Evolutionary conservation across 1,284 basidiomycete species (phyloP).

Genomic region (Cutaneotrichosporon arboriforme): DNA sequence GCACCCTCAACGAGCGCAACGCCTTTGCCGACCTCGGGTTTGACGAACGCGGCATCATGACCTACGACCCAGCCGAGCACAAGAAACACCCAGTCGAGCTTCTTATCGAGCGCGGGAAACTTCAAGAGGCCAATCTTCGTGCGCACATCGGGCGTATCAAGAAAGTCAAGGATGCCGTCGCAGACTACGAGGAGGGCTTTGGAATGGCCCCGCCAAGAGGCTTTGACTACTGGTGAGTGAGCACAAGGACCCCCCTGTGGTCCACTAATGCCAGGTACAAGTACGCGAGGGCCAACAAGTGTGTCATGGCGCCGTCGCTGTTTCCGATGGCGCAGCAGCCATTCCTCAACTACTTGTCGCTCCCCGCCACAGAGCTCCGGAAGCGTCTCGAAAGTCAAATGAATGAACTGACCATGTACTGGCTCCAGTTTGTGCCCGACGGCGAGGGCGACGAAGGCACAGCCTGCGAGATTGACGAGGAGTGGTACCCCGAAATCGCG

Average conservation of each 20-base stretch:
- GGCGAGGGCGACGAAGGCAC: conserved; percentile 34
- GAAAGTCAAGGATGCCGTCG: conserved; percentile 28
- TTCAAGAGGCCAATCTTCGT: conserved; percentile 21
- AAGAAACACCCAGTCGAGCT: conserved; percentile 34
- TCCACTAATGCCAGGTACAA: conserved; percentile 40
- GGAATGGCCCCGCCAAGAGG: conserved; percentile 37
- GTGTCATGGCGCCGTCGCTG: conserved; percentile 25
- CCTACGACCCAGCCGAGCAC: conserved; percentile 8
- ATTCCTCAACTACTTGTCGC: conserved; percentile 32
- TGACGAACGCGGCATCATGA: conserved; percentile 16
- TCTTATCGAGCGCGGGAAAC: conserved; percentile 29
- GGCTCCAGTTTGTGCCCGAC: conserved; percentile 35
- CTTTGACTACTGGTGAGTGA: conserved; percentile 37
- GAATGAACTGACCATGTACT: conserved; percentile 19
- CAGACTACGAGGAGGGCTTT: conserved; percentile 32
- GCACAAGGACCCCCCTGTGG: no score
- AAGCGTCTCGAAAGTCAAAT: conserved; percentile 20
- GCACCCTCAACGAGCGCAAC: conserved; percentile 8
- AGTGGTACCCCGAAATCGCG: conserved; percentile 19
- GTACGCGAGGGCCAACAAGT: conserved; percentile 24
- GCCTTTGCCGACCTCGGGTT: conserved; percentile 11
- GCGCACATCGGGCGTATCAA: conserved; percentile 20
- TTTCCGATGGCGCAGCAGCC: conserved; percentile 34
- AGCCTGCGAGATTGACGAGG: conserved; percentile 23
- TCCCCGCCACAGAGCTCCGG: conserved; percentile 25